Conservation (phyloP, 2,329 filamentous ascomycete species). For the Fusarium sp. region DNA sequence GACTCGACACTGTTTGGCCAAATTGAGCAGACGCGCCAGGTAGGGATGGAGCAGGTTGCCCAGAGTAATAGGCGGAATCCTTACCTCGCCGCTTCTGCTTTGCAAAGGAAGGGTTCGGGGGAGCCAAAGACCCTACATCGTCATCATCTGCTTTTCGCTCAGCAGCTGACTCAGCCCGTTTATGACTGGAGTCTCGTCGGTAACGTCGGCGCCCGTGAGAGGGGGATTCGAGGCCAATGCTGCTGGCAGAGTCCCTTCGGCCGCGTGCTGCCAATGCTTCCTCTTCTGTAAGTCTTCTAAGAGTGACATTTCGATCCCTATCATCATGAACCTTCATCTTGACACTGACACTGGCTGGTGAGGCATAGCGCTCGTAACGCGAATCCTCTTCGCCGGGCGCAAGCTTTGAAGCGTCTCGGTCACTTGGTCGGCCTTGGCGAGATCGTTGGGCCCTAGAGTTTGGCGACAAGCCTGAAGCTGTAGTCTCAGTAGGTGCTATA, state of each 20-base stretch:
- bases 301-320: constrained; percentile 70
- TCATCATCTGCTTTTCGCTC: constrained; percentile 60
- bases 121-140: constrained; percentile 62
- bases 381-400: constrained; percentile 60
- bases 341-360: constrained; percentile 65
- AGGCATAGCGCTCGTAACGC: constrained; percentile 57
- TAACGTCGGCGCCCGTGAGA: constrained; percentile 63
- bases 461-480: constrained; percentile 51
- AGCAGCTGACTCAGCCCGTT: constrained; percentile 61
- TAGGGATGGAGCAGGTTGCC: constrained; percentile 57
- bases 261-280: constrained; percentile 64
- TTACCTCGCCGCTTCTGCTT: constrained; percentile 63
- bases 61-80: constrained; percentile 74
- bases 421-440: constrained; percentile 59
- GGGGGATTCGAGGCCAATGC: constrained; percentile 67
- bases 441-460: constrained; percentile 58
- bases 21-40: constrained; percentile 53
- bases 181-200: constrained; percentile 65
- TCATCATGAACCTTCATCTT: constrained; percentile 73
- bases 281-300: constrained; percentile 72
- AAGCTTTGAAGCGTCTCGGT: constrained; percentile 56
- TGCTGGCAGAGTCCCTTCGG: constrained; percentile 67
- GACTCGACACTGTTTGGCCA: constrained; percentile 61
- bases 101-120: constrained; percentile 70
- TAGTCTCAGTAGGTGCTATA: constrained; percentile 48